Evolutionary conservation across 257 asterid genomes (phyloP), one percentile per base, ranked within the genome.

Genomic region (Ehretia macrophylla): DNA sequence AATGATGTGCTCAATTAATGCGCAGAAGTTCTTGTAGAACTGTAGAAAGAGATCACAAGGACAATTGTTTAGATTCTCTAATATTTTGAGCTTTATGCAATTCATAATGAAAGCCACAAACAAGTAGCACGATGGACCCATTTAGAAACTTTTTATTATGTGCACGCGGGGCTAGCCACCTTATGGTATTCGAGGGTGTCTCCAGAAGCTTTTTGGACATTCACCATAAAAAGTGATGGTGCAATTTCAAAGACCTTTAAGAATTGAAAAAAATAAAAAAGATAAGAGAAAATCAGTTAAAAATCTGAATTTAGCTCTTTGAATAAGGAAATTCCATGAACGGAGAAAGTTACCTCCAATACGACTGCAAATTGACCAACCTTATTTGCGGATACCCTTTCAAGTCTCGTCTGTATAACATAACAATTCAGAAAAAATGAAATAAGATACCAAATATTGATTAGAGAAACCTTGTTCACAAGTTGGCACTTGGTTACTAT

Each of bases 161-260:
- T 49, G n/a, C 14, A 49, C 19, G 37, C 44, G 52, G 10, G 18
- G 13, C 37, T 65, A 64, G 57, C 8, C 72, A 88, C 95, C 93
- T 81, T 84, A 69, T 92, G 97, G 75, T 88, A 92, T 70, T 92
- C 97, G 58, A 92, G 83, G 51, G 95, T 86, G 63, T 82, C 98
- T 51, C 97, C 99, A 38, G 95, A 92, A 56, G 93, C 89, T 77
- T 88, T 88, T 37, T 97, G 85, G 42, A 84, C 95, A 60, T 92
- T 97, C 69, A 88, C 97, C 99, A 88, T 88, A 64, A 83, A 92
- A 72, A 92, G 97, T 54, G 96, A 79, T 13, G 95, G 86, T 6
- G 95, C 96, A 17, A 92, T 93, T 84, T 88, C 93, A 67, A 56
- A 92, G 59, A 92, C 94, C 97, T 92, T 38, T 12, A 49, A 16